Base-by-base conservation (phyloP, 331 rosid species). In the Erythrophleum ivorense region DNA sequence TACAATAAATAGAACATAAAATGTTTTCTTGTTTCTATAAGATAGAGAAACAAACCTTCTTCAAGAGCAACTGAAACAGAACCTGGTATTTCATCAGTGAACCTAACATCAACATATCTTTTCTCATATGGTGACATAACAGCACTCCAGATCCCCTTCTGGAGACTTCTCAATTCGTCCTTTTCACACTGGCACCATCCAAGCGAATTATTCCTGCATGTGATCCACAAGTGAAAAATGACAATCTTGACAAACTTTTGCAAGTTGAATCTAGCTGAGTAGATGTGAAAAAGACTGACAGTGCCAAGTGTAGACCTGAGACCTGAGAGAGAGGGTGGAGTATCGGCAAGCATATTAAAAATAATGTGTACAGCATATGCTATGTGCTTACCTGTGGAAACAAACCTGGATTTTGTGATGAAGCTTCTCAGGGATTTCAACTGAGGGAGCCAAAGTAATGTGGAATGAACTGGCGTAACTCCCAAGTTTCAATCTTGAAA, bases 121-220 rank as follows among this genome's bases (percentile, higher is more conserved):
- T 83, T 86, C 16, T 84, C 91, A 57, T 90, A 94, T 78, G 98
- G 97, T 6, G 98, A 90, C 90, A 90, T 86, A 79, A 91, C 67
- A 78, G 86, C 77, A 84, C 82, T 81, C 98, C 98, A 91, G 3
- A 73, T 49, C 59, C 94, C 98, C 80, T 89, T 94, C 62, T 89
- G 92, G 43, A 91, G 16, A 76, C 73, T 70, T 80, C 19, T 83
- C 92, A 94, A 89, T 49, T 90, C 89, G 36, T 86, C 95, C 80
- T 84, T 83, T 76, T 81, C 88, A 83, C 98, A 94, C 54, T 84
- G 94, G 80, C 98, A 94, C 86, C 89, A 88, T 84, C 91, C 97
- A 78, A 88, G 87, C 46, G 97, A 85, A 43, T 83, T 43, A 77
- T 94, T 94, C 89, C 98, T 94, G 93, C 84, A 83, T 24, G 77